phyloP scores from a whole-genome alignment of 2,329 filamentous ascomycete genomes.

The Colletotrichum tropicale region DNA sequence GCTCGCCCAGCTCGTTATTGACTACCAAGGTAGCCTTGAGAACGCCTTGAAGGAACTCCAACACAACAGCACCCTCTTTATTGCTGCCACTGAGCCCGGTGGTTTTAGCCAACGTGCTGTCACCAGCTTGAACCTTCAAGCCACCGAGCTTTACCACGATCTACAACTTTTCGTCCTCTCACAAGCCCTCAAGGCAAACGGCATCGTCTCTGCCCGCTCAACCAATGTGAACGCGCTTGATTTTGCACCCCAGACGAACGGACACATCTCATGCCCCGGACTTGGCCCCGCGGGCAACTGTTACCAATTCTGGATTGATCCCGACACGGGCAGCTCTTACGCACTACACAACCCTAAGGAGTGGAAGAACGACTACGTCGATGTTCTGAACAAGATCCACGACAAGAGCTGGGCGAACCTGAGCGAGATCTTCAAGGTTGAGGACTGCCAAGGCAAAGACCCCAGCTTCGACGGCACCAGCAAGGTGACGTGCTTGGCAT shows the following conservation, averaged over 20 bases:
- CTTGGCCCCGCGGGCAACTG: slow-evolving; percentile 14
- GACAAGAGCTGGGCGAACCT: slow-evolving; percentile 27
- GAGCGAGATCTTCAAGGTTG: slow-evolving; percentile 26
- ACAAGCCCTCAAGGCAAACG: slow-evolving; percentile 24
- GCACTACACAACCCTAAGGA: slow-evolving; percentile 28
- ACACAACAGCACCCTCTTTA: slow-evolving; percentile 23
- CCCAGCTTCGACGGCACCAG: slow-evolving; percentile 24
- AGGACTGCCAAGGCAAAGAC: slow-evolving; percentile 25
- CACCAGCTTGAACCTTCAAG: slow-evolving; percentile 26
- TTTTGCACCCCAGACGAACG: slow-evolving; percentile 16
- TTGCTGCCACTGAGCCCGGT: slow-evolving; percentile 22
- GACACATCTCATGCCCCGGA: slow-evolving; percentile 11
- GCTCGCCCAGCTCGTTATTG: slow-evolving; percentile 27
- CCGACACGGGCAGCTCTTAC: slow-evolving; percentile 24
- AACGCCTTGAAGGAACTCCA: slow-evolving; percentile 22
- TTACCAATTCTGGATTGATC: slow-evolving; percentile 26
- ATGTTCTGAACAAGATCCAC: slow-evolving; percentile 22
- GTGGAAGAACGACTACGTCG: slow-evolving; percentile 24
- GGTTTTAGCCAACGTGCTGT: slow-evolving; percentile 28
- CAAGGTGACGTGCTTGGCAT: slow-evolving; percentile 25
- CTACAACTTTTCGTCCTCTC: slow-evolving; percentile 27
- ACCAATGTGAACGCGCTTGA: slow-evolving; percentile 24
- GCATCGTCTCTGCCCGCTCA: slow-evolving; percentile 24
- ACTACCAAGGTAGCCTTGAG: slow-evolving; percentile 25
- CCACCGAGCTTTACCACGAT: slow-evolving; percentile 23